Conservation (phyloP, 2,329 filamentous ascomycete species). For the Arthrobotrys pseudoclavata region DNA sequence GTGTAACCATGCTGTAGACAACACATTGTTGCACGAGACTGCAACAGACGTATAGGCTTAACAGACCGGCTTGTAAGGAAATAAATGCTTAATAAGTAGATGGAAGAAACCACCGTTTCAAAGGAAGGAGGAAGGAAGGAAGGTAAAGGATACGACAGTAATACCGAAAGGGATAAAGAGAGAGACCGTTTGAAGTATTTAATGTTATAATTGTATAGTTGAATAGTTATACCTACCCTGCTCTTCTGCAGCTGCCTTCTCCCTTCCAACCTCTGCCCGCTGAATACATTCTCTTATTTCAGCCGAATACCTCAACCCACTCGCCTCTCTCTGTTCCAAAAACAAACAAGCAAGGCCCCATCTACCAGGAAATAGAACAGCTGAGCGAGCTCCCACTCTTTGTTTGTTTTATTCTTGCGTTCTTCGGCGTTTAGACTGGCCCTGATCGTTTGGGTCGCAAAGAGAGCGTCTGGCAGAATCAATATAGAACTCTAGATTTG, state of each 20-base stretch:
- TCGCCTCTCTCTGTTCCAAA: constrained; percentile 27
- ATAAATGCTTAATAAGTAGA: neutral
- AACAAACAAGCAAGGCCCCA: constrained; percentile 16
- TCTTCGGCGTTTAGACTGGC: constrained; percentile 30
- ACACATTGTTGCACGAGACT: neutral
- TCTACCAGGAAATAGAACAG: constrained; percentile 27
- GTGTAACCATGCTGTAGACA: constrained; percentile 1
- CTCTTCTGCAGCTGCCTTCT: neutral
- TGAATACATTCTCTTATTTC: neutral
- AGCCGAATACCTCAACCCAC: neutral
- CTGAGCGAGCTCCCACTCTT: constrained; percentile 33
- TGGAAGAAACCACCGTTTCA: neutral
- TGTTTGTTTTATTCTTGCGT: constrained; percentile 4
- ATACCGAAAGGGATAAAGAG: no score
- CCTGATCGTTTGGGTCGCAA: constrained; percentile 30
- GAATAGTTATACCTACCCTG: neutral
- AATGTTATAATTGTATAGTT: no score
- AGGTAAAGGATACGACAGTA: neutral
- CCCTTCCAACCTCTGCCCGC: neutral
- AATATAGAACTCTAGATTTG: no score
- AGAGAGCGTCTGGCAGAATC: constrained; percentile 26
- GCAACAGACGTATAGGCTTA: neutral
- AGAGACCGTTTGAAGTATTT: neutral
- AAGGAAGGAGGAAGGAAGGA: neutral
- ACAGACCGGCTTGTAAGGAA: neutral